These are phyloP conservation scores for Exophiala spinifera DNA, from an alignment of 2,329 filamentous ascomycete species.

Conservation along the genomic window DNA sequence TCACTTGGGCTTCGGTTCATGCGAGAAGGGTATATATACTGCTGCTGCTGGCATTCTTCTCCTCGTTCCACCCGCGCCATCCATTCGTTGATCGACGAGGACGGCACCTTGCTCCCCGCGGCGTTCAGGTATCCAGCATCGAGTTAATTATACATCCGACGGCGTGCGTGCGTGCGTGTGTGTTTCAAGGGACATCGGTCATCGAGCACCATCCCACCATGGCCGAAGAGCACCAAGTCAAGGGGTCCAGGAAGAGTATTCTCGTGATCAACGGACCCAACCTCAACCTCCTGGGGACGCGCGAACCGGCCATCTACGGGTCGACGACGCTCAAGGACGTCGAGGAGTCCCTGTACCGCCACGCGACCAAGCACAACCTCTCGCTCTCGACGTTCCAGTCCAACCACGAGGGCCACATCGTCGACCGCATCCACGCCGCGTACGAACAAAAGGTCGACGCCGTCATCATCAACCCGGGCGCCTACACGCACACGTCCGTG, in stretches of 20 bases:
- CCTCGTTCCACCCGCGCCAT: too few relatives aligned
- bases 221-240: conserved; percentile 13
- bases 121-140: too few relatives aligned
- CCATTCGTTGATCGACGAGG: too few relatives aligned
- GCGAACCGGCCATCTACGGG: conserved; percentile 71
- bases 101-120: too few relatives aligned
- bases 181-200: too few relatives aligned
- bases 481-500: conserved; percentile 71
- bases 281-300: conserved; percentile 71
- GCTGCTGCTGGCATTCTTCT: too few relatives aligned
- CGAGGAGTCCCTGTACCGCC: conserved; percentile 46
- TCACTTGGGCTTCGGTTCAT: too few relatives aligned
- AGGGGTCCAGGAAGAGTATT: too few relatives aligned
- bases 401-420: conserved; percentile 71
- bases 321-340: conserved; percentile 64
- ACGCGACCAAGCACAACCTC: conserved; percentile 50
- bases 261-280: conserved; percentile 75
- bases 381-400: conserved; percentile 64
- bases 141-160: too few relatives aligned
- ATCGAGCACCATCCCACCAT: too few relatives aligned
- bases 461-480: conserved; percentile 54
- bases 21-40: too few relatives aligned
- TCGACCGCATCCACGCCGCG: conserved; percentile 67
- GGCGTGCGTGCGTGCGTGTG: too few relatives aligned
- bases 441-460: not conserved